These are phyloP conservation scores for Fagus sylvatica DNA, from an alignment of 306 rosid genomes.

Conservation along the genomic window DNA sequence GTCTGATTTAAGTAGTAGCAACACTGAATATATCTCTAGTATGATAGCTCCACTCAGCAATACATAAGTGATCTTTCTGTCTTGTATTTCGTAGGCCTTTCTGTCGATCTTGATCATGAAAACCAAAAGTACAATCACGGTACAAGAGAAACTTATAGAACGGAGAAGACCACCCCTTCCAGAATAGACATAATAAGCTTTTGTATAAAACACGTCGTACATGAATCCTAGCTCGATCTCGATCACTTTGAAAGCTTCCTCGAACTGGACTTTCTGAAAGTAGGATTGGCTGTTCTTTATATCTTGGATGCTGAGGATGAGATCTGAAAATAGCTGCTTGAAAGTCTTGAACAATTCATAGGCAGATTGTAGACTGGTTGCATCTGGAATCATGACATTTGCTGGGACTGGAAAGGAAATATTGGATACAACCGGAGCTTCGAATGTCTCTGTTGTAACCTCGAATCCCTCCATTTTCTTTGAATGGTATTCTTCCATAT, in stretches of 20 bases:
- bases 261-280: too few species aligned
- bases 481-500: not conserved
- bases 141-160: not conserved
- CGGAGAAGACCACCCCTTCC: not conserved
- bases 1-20: conserved; percentile 17
- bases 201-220: conserved; percentile 32
- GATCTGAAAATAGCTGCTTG: conserved; percentile 27
- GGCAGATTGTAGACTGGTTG: not conserved
- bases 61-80: not conserved
- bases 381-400: not conserved
- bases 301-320: conserved; percentile 18
- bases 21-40: not conserved
- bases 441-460: not conserved
- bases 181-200: conserved; percentile 12
- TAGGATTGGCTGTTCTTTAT: not conserved
- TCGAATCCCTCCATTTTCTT: not conserved
- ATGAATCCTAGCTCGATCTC: conserved; percentile 40
- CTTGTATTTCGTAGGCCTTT: not conserved
- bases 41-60: conserved; percentile 28
- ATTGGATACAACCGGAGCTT: too few species aligned
- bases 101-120: not conserved
- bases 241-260: conserved; percentile 32
- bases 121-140: not conserved
- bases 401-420: too few species aligned
- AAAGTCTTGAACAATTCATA: not conserved